Conservation (phyloP, 2,329 filamentous ascomycete species). For the Fusarium tricinctum region DNA sequence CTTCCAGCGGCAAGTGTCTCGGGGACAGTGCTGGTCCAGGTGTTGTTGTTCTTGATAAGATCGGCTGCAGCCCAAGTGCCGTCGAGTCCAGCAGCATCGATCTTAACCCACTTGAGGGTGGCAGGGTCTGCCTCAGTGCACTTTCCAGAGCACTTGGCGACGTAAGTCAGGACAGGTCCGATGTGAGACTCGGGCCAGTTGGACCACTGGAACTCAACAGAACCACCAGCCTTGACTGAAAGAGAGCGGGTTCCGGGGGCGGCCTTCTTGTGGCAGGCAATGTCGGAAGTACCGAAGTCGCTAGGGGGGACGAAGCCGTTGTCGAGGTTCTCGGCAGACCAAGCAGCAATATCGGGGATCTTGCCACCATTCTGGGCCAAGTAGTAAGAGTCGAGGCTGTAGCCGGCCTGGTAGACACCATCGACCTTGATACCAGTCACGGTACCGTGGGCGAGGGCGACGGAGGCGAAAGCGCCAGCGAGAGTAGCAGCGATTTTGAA, state of each 20-base stretch:
- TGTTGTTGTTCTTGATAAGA: conserved; percentile 61
- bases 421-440: conserved; percentile 47
- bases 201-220: conserved; percentile 59
- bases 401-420: conserved; percentile 35
- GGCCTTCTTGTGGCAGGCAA: conserved; percentile 63
- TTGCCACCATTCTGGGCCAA: conserved; percentile 33
- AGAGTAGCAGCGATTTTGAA: conserved; percentile 40
- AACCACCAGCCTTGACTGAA: conserved; percentile 59
- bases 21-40: conserved; percentile 56
- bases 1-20: conserved; percentile 54
- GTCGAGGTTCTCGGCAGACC: conserved; percentile 61
- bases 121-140: conserved; percentile 67
- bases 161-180: conserved; percentile 73
- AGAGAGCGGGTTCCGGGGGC: conserved; percentile 52
- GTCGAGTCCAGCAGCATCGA: conserved; percentile 67
- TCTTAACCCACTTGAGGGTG: conserved; percentile 74
- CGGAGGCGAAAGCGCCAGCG: conserved; percentile 43
- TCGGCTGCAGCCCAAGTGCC: conserved; percentile 56
- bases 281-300: conserved; percentile 57
- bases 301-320: conserved; percentile 65
- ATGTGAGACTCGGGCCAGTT: conserved; percentile 61
- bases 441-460: conserved; percentile 44
- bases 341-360: conserved; percentile 52
- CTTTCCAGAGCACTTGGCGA: conserved; percentile 69
- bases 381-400: conserved; percentile 45